Conservation (phyloP, 228 moss, liverwort and hornwort species). For the Sphagnum fallax region DNA sequence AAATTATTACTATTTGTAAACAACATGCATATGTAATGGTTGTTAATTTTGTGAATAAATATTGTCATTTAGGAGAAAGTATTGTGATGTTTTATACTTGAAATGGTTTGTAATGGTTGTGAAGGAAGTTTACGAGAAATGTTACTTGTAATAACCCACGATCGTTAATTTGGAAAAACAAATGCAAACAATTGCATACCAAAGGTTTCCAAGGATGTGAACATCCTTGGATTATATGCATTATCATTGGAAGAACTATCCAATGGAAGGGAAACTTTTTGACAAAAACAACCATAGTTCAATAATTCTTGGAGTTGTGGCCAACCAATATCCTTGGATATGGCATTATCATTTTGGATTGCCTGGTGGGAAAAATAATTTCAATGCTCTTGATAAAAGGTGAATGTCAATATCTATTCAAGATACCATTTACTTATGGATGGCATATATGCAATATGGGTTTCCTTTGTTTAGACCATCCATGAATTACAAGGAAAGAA, state of each 20-base stretch:
- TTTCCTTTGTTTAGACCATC: background rate
- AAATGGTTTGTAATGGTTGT: background rate
- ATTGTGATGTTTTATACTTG: background rate
- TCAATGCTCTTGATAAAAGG: background rate
- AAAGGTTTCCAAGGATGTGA: constrained; percentile 5
- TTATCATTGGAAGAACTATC: constrained; percentile 6
- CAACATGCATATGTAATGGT: background rate
- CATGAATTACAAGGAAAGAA: too few species aligned
- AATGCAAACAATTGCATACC: background rate
- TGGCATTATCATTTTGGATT: constrained; percentile 3
- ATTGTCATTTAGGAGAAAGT: background rate
- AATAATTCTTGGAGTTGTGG: background rate
- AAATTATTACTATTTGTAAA: background rate
- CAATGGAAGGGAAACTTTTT: background rate
- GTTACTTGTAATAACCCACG: background rate
- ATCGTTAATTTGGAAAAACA: background rate
- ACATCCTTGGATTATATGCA: constrained; percentile 6
- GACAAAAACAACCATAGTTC: constrained; percentile 5
- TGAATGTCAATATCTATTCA: background rate
- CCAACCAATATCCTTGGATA: background rate
- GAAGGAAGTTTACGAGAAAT: background rate
- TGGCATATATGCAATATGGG: background rate
- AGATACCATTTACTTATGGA: background rate
- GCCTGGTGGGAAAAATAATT: background rate
- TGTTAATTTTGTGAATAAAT: background rate